phyloP scores from a whole-genome alignment of 208 protist genomes.

The Crithidia mellificae region DNA sequence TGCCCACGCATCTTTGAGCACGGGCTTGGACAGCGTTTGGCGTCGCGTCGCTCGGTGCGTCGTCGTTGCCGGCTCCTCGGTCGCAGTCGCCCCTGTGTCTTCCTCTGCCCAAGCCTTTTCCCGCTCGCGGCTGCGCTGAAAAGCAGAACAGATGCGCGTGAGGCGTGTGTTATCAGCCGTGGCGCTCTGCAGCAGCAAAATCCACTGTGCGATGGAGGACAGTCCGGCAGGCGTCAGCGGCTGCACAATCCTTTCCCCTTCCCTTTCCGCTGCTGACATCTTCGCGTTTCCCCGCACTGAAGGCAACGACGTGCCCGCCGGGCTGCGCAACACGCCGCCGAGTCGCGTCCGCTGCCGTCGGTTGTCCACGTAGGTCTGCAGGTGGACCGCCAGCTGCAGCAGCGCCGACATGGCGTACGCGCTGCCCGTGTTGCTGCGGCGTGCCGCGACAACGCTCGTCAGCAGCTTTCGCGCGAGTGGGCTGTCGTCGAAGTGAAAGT shows the following conservation, averaged over 20 bases:
- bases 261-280: no score
- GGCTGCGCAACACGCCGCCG: no score
- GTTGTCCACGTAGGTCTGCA: constrained; percentile 24
- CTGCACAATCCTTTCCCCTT: constrained; percentile 7
- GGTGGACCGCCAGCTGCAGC: constrained; percentile 30
- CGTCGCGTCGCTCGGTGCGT: not conserved
- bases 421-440: constrained; percentile 27
- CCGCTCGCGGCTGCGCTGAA: not conserved
- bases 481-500: constrained; percentile 39
- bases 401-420: constrained; percentile 32
- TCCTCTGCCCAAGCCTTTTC: not conserved
- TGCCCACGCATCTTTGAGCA: constrained; percentile 50
- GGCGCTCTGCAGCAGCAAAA: constrained; percentile 36
- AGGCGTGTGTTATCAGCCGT: constrained; percentile 52
- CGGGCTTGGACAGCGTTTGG: not conserved
- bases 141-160: constrained; percentile 24
- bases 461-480: constrained; percentile 26
- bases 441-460: constrained; percentile 6
- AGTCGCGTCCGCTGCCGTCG: not conserved
- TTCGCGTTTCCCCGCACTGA: no score
- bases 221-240: constrained; percentile 44
- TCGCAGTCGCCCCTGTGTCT: not conserved
- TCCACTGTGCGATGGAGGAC: constrained; percentile 54
- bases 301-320: no score
- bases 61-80: not conserved